Evolutionary conservation across 257 asterid species (phyloP).

Genomic region (Sherardia arvensis): DNA sequence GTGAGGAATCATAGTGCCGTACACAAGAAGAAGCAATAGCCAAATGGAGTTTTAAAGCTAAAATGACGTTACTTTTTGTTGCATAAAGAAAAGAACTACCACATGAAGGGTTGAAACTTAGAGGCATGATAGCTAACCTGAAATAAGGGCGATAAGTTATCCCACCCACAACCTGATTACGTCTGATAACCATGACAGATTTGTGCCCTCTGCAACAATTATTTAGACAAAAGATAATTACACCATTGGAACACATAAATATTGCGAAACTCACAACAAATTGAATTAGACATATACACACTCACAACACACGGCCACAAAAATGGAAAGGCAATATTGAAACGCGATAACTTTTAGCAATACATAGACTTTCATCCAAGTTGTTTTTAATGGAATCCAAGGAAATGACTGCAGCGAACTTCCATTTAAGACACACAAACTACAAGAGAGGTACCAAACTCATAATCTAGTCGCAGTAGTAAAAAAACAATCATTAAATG

Average conservation of each 20-base stretch:
- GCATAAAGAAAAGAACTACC: not conserved
- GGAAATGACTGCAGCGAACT: not conserved
- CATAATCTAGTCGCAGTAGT: not conserved
- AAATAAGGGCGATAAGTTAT: constrained; percentile 88
- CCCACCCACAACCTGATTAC: constrained; percentile 87
- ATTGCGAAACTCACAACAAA: not conserved
- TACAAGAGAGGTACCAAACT: not conserved
- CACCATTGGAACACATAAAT: too few species aligned
- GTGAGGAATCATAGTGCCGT: not conserved
- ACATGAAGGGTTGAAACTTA: not conserved
- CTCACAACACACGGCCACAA: not conserved
- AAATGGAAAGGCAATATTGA: not conserved
- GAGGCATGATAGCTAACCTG: constrained; percentile 38
- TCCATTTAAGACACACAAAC: not conserved
- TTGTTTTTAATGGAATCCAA: not conserved
- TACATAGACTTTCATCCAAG: not conserved
- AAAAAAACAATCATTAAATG: not conserved
- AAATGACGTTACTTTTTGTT: not conserved
- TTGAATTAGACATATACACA: not conserved
- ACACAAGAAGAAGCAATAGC: not conserved
- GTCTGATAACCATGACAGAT: constrained; percentile 87
- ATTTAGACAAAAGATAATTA: not conserved
- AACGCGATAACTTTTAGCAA: not conserved
- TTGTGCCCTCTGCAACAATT: constrained; percentile 75
- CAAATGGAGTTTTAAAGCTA: too few species aligned